Percentiles rank a stretch among this genome's conserved stretches.
These are phyloP conservation scores for Dothideomycetes sp. DNA, from an alignment of 2,329 filamentous ascomycete genomes.

Conservation along the genomic window DNA sequence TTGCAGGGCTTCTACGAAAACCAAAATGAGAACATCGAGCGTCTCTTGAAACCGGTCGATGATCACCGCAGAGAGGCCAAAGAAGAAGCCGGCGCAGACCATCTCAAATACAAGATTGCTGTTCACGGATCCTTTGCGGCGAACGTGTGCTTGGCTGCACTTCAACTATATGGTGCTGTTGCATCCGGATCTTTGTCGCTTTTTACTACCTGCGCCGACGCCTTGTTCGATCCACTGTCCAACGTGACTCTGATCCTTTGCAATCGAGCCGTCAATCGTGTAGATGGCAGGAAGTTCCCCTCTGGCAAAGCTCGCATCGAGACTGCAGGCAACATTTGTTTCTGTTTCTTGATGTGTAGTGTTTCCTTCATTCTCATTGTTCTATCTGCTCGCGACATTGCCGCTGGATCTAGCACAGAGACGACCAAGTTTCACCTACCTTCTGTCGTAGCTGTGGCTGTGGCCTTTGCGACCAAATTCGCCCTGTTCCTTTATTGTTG, in stretches of 20 bases:
- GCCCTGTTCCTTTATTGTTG: slow-evolving; percentile 83
- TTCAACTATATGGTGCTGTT: slow-evolving; percentile 84
- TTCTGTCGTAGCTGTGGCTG: slow-evolving; percentile 71
- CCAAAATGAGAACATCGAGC: slow-evolving; percentile 90
- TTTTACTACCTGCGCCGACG: slow-evolving; percentile 95
- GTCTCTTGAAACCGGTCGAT: slow-evolving; percentile 83
- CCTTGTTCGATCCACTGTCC: slow-evolving; percentile 83
- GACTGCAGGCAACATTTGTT: slow-evolving; percentile 89
- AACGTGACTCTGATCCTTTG: slow-evolving; percentile 81
- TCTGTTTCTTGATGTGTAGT: slow-evolving; percentile 90
- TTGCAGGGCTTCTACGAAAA: slow-evolving; percentile 75
- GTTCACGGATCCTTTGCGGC: slow-evolving; percentile 61
- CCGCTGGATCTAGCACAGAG: slow-evolving; percentile 34
- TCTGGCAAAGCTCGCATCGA: slow-evolving; percentile 90
- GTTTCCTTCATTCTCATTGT: slow-evolving; percentile 90
- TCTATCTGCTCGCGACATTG: slow-evolving; percentile 66
- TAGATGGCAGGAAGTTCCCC: slow-evolving; percentile 78
- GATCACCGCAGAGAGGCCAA: slow-evolving; percentile 76
- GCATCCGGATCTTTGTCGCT: slow-evolving; percentile 85
- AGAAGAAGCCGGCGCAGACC: slow-evolving; percentile 70
- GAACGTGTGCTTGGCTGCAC: slow-evolving; percentile 64
- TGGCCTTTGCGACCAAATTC: slow-evolving; percentile 80
- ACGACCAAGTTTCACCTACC: slow-evolving; percentile 57
- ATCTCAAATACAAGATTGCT: slow-evolving; percentile 62
- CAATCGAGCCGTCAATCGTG: slow-evolving; percentile 75